phyloP scores from a whole-genome alignment of 108 stramenopile genomes.

The Pseudonitzschia delicatissima region DNA sequence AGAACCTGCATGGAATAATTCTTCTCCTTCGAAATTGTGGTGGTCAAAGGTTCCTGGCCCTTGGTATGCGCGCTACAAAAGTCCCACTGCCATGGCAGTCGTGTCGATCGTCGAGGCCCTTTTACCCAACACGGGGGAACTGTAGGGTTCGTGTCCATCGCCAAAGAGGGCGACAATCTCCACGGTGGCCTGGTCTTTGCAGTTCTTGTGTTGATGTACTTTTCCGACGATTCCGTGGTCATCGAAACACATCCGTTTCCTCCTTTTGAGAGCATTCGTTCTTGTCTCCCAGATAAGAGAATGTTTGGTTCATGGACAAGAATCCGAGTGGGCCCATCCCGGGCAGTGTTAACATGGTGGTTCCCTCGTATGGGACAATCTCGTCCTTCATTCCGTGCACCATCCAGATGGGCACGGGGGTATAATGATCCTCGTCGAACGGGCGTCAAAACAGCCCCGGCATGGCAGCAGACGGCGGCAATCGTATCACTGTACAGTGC shows the following conservation, averaged over 20 bases:
- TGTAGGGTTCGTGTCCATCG: conserved; percentile 20
- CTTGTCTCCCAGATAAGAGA: background rate
- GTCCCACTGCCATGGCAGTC: conserved; percentile 30
- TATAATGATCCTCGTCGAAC: conserved; percentile 13
- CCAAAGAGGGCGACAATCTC: conserved; percentile 7
- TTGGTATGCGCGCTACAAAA: conserved; percentile 21
- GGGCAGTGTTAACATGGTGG: background rate
- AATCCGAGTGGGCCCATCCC: background rate
- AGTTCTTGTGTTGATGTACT: conserved; percentile 3
- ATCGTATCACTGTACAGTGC: conserved; percentile 24
- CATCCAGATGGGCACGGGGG: conserved; percentile 15
- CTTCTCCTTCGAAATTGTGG: too few species aligned
- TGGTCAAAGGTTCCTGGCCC: too few species aligned
- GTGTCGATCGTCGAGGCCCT: conserved; percentile 31
- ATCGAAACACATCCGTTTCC: background rate
- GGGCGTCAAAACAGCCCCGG: conserved; percentile 10
- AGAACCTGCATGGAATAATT: too few species aligned
- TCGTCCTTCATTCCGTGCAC: conserved; percentile 21
- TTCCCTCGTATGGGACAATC: conserved; percentile 3
- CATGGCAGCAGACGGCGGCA: conserved; percentile 32
- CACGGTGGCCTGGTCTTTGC: conserved; percentile 26
- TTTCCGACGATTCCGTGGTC: background rate
- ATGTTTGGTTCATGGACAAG: background rate
- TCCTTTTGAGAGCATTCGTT: conserved; percentile 2
- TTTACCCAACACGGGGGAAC: too few species aligned